Conservation (phyloP, 352 stramenopile genomes). For the Aphanomyces euteiches region DNA sequence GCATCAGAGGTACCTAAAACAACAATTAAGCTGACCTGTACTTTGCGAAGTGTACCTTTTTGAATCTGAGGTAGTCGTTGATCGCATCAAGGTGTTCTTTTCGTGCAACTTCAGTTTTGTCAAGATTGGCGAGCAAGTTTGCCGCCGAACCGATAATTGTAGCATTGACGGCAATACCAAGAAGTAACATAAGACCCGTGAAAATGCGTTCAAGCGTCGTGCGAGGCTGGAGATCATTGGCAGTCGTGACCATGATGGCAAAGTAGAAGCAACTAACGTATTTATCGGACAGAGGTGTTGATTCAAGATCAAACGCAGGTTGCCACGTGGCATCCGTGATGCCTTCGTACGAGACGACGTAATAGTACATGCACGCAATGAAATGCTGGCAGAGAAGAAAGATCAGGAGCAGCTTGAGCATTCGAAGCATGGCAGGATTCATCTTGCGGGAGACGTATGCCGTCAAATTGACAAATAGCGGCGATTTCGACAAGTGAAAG, state of each 20-base stretch:
- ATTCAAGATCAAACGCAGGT: constrained; percentile 35
- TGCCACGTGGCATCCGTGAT: constrained; percentile 56
- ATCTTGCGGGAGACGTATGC: constrained; percentile 56
- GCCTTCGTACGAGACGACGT: constrained; percentile 30
- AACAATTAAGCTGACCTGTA: background rate
- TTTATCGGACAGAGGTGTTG: constrained; percentile 40
- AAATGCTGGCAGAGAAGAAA: constrained; percentile 70
- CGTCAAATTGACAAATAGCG: constrained; percentile 48
- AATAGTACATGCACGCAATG: constrained; percentile 72
- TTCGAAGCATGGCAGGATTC: constrained; percentile 64
- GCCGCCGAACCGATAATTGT: constrained; percentile 74
- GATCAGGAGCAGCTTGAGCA: constrained; percentile 61
- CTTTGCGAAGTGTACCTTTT: constrained; percentile 40
- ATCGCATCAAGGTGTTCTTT: constrained; percentile 79
- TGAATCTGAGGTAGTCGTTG: constrained; percentile 78
- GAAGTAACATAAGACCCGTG: constrained; percentile 63
- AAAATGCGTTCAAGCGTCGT: constrained; percentile 57
- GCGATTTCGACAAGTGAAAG: constrained; percentile 50
- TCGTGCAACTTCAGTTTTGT: constrained; percentile 66
- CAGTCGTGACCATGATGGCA: constrained; percentile 61
- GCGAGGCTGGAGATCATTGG: constrained; percentile 55
- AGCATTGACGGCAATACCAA: constrained; percentile 75
- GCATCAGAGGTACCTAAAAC: constrained; percentile 39
- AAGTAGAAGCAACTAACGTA: constrained; percentile 64
- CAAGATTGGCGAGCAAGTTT: constrained; percentile 68